These are phyloP conservation scores for Talaromyces ruber DNA, from an alignment of 495 filamentous ascomycete genomes.

Conservation along the genomic window DNA sequence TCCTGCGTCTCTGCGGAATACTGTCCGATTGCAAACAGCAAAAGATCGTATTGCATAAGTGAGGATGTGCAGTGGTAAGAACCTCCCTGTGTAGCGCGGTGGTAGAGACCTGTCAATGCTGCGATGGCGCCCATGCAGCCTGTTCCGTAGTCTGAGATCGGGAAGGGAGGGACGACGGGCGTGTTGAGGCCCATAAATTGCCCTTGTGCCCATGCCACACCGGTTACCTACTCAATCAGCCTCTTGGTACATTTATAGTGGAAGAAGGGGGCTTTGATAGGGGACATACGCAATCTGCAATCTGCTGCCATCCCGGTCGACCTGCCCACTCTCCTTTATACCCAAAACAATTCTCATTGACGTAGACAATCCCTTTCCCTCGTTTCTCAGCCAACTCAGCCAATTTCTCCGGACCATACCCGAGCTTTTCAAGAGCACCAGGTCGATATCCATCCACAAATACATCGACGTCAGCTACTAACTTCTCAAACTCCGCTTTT, in stretches of 20 bases:
- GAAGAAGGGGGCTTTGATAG: too few species aligned
- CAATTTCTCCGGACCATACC: slow-evolving; percentile 48
- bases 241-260: not conserved
- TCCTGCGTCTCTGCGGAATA: slow-evolving; percentile 49
- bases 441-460: slow-evolving; percentile 63
- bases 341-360: slow-evolving; percentile 68
- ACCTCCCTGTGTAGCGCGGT: slow-evolving; percentile 52
- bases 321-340: slow-evolving; percentile 40
- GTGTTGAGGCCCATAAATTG: slow-evolving; percentile 59
- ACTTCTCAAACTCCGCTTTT: slow-evolving; percentile 45
- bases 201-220: slow-evolving; percentile 68
- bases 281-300: slow-evolving; percentile 44
- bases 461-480: slow-evolving; percentile 50
- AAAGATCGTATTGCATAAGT: slow-evolving; percentile 62
- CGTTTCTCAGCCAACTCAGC: slow-evolving; percentile 40
- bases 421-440: slow-evolving; percentile 55
- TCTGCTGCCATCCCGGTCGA: slow-evolving; percentile 48
- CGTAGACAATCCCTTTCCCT: slow-evolving; percentile 58
- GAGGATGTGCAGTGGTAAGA: slow-evolving; percentile 57
- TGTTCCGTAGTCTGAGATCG: slow-evolving; percentile 75
- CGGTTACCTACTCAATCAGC: slow-evolving; percentile 35
- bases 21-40: slow-evolving; percentile 54
- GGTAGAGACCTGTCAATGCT: slow-evolving; percentile 53
- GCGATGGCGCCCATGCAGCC: slow-evolving; percentile 59
- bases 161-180: slow-evolving; percentile 72